Evolutionary conservation across 179 eudicot species (phyloP).

Genomic region (Drosera spatulata): DNA sequence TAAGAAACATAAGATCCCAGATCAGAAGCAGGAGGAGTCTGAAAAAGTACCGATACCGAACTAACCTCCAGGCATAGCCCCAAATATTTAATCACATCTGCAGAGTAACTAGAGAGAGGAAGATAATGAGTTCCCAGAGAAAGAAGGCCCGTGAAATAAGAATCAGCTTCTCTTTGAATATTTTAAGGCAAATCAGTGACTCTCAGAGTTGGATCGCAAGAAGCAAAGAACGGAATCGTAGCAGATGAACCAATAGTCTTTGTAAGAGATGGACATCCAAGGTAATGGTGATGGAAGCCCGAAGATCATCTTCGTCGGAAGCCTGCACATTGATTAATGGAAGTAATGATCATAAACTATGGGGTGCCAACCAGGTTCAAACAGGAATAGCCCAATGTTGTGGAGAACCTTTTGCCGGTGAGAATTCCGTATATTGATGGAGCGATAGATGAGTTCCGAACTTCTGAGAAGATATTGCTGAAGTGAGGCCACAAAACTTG

Average conservation of each 20-base stretch:
- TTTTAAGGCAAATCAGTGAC: no score
- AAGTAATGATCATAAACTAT: not conserved
- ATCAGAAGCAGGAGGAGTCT: no score
- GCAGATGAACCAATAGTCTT: slow-evolving; percentile 80
- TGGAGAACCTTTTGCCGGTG: slow-evolving; percentile 58
- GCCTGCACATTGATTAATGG: slow-evolving; percentile 23
- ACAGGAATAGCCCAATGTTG: not conserved
- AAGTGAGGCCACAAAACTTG: slow-evolving; percentile 62
- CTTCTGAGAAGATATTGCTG: slow-evolving; percentile 23
- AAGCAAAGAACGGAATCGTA: slow-evolving; percentile 26
- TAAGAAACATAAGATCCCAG: no score
- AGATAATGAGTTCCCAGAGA: no score
- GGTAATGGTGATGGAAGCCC: slow-evolving; percentile 49
- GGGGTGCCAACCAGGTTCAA: not conserved
- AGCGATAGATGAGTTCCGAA: slow-evolving; percentile 33
- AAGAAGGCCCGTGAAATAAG: no score
- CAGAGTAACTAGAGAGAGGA: no score
- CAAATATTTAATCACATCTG: no score
- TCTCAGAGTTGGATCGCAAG: slow-evolving; percentile 7
- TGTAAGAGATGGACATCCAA: slow-evolving; percentile 60
- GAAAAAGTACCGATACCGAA: no score
- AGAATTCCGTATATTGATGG: slow-evolving; percentile 65
- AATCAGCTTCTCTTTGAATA: no score
- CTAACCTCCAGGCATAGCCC: no score
- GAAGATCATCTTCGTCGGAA: slow-evolving; percentile 23